Evolutionary conservation across 306 rosid species (phyloP).

Genomic region (Geum urbanum): DNA sequence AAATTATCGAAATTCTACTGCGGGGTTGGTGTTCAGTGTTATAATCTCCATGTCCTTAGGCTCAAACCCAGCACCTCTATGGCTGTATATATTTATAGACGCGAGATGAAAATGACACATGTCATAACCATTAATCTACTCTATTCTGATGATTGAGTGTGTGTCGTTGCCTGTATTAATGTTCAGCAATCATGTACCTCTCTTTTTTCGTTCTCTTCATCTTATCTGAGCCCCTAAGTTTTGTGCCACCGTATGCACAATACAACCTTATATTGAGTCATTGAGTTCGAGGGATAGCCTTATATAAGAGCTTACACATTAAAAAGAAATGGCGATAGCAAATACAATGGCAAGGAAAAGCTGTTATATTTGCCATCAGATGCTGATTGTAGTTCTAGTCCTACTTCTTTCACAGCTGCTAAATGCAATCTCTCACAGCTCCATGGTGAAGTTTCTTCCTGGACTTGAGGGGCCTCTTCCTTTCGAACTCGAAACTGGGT

Average conservation of each 20-base stretch:
- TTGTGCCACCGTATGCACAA: background rate
- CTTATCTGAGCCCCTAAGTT: background rate
- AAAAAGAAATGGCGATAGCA: background rate
- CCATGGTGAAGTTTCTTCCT: conserved; percentile 51
- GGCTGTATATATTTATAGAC: too few relatives aligned
- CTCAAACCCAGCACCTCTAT: too few relatives aligned
- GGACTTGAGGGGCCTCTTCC: conserved; percentile 67
- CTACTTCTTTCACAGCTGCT: conserved; percentile 10
- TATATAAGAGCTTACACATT: background rate
- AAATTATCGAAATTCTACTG: too few relatives aligned
- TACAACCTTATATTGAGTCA: background rate
- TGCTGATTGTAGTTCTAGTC: conserved; percentile 2
- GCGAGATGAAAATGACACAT: too few relatives aligned
- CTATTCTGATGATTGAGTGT: too few relatives aligned
- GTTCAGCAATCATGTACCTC: too few relatives aligned
- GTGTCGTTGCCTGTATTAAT: too few relatives aligned
- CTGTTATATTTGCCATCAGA: background rate
- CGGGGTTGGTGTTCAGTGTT: too few relatives aligned
- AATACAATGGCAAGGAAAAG: background rate
- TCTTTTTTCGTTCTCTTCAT: background rate
- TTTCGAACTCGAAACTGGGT: conserved; percentile 65
- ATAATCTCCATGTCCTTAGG: too few relatives aligned
- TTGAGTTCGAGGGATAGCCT: background rate
- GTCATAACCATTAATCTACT: too few relatives aligned
- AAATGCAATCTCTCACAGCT: conserved; percentile 10